Evolutionary conservation across 305 asterid species (phyloP).

Genomic region (Solanum aculeatissimum): DNA sequence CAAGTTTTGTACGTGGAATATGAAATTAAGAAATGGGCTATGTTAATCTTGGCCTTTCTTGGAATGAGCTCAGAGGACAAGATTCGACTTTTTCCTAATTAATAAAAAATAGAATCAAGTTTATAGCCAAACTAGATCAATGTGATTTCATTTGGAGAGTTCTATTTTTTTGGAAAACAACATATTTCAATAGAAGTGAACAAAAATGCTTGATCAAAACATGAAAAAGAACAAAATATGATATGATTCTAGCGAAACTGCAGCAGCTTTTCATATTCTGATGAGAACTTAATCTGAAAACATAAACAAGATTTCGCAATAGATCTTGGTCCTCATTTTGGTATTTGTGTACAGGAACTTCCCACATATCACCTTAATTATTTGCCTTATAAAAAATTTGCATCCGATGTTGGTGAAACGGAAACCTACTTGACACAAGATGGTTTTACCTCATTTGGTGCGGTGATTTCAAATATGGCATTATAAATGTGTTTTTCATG

Average conservation of each 20-base stretch:
- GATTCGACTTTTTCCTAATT: not conserved
- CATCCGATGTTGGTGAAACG: not conserved
- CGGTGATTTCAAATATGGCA: not conserved
- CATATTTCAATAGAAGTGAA: not conserved
- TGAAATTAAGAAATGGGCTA: not conserved
- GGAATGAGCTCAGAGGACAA: not conserved
- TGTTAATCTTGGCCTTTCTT: not conserved
- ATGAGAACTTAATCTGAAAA: not conserved
- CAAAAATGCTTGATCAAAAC: not conserved
- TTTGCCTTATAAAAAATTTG: not conserved
- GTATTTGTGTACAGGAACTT: not conserved
- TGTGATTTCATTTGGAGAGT: not conserved
- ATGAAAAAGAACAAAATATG: not conserved
- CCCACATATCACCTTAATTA: not conserved
- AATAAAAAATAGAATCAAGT: not conserved
- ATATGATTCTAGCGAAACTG: not conserved
- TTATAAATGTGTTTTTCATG: not conserved
- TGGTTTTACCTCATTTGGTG: not conserved
- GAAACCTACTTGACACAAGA: not conserved
- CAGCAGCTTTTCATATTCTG: not conserved
- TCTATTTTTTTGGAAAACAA: not conserved
- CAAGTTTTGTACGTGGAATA: not conserved
- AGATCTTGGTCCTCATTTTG: not conserved
- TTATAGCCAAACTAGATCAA: not conserved
- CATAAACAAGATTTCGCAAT: not conserved